A percentile compares a stretch with the other conserved stretches of the same genome.
Conservation (phyloP, 768 basidiomycete genomes). For the Lactarius akahatsu region DNA sequence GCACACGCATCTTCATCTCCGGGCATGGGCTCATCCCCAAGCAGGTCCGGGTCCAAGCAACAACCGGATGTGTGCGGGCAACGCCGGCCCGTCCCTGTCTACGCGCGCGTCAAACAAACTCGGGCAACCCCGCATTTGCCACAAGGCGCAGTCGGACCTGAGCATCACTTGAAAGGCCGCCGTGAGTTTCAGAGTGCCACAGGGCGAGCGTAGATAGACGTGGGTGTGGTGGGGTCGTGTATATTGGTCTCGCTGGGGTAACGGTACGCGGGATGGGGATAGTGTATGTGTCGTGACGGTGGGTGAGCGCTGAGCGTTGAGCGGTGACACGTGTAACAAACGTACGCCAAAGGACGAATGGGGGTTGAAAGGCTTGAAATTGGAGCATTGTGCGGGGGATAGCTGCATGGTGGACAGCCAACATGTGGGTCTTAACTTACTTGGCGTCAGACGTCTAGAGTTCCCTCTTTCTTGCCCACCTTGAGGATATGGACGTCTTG, state of each 20-base stretch:
- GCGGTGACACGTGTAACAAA: constrained; percentile 52
- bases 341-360: constrained; percentile 49
- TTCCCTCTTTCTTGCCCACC: constrained; percentile 46
- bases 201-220: constrained; percentile 37
- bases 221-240: constrained; percentile 36
- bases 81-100: not conserved
- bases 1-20: not conserved
- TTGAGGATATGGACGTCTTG: constrained; percentile 58
- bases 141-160: constrained; percentile 35
- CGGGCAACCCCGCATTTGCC: not conserved
- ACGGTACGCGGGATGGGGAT: constrained; percentile 52
- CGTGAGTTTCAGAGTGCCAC: constrained; percentile 49
- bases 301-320: constrained; percentile 64
- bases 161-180: constrained; percentile 40
- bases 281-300: constrained; percentile 62
- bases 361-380: constrained; percentile 36
- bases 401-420: not conserved
- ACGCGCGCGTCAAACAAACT: not conserved
- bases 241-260: constrained; percentile 32
- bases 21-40: not conserved
- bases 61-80: not conserved
- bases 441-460: constrained; percentile 13
- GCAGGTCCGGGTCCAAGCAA: not conserved
- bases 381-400: not conserved
- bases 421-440: not conserved